A percentile compares a stretch with the other conserved stretches of the same genome.
Evolutionary conservation across 371 early-diverging fungal genomes (phyloP).

Genomic region (Saksenaea oblongispora): DNA sequence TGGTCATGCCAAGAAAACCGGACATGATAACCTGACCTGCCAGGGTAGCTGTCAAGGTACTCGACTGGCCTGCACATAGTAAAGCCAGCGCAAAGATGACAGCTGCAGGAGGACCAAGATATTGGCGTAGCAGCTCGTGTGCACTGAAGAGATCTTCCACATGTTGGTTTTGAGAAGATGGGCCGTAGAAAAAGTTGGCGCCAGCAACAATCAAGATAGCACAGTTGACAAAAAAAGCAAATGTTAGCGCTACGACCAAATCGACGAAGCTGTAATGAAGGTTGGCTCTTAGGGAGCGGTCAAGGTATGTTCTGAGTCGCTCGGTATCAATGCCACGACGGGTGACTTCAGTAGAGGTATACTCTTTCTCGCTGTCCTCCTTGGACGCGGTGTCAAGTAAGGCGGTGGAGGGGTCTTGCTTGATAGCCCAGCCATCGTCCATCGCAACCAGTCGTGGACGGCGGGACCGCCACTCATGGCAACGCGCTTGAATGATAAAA

Average conservation of each 20-base stretch:
- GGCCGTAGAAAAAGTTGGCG: constrained; percentile 71
- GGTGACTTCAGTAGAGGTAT: constrained; percentile 6
- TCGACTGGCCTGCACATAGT: constrained; percentile 76
- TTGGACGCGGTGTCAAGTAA: constrained; percentile 1
- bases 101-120: constrained; percentile 69
- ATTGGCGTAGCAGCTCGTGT: constrained; percentile 54
- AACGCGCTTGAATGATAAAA: constrained; percentile 64
- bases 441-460: constrained; percentile 26
- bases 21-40: constrained; percentile 89
- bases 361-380: constrained; percentile 2
- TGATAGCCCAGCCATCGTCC: constrained; percentile 12
- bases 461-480: constrained; percentile 32
- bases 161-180: constrained; percentile 25
- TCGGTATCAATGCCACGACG: constrained; percentile 21
- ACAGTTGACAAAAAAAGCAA: constrained; percentile 79
- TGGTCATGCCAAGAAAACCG: constrained; percentile 76
- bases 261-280: constrained; percentile 57
- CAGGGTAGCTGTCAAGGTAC: constrained; percentile 83
- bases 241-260: constrained; percentile 66
- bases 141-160: constrained; percentile 69
- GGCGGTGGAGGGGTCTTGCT: neutral
- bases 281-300: constrained; percentile 18
- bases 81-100: constrained; percentile 78
- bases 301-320: constrained; percentile 13
- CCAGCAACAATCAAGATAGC: constrained; percentile 81